phyloP scores from a whole-genome alignment of 2,329 filamentous ascomycete species.

The Paraphoma chrysanthemicola region DNA sequence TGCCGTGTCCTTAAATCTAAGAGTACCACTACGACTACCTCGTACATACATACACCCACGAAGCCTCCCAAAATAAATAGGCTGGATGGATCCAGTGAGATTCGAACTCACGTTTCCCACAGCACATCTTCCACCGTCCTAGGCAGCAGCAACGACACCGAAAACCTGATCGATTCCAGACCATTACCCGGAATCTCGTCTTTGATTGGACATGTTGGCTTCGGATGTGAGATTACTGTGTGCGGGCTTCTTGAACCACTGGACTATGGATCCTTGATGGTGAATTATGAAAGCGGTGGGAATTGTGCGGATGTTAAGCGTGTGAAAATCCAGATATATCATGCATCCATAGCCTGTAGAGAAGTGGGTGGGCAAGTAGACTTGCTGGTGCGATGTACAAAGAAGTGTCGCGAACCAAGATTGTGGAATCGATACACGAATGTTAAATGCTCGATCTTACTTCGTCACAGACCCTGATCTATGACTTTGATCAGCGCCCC shows the following conservation, averaged over 20 bases:
- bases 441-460: too few relatives aligned
- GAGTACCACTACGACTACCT: background rate
- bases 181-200: background rate
- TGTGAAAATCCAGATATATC: too few relatives aligned
- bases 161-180: too few relatives aligned
- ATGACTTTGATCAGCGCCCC: too few relatives aligned
- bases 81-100: background rate
- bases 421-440: too few relatives aligned
- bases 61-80: background rate
- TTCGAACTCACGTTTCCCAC: background rate
- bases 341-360: too few relatives aligned
- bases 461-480: too few relatives aligned
- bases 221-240: background rate
- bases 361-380: too few relatives aligned
- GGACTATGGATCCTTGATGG: background rate
- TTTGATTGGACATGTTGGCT: background rate
- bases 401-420: too few relatives aligned
- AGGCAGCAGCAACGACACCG: background rate
- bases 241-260: background rate
- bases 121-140: background rate
- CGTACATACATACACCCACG: background rate
- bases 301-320: too few relatives aligned
- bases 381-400: too few relatives aligned
- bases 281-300: background rate
- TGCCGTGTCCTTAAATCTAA: background rate